Percentiles rank a stretch among this genome's conserved stretches.
Conservation (phyloP, 148 eudicot genomes). For the Rheum nobile region DNA sequence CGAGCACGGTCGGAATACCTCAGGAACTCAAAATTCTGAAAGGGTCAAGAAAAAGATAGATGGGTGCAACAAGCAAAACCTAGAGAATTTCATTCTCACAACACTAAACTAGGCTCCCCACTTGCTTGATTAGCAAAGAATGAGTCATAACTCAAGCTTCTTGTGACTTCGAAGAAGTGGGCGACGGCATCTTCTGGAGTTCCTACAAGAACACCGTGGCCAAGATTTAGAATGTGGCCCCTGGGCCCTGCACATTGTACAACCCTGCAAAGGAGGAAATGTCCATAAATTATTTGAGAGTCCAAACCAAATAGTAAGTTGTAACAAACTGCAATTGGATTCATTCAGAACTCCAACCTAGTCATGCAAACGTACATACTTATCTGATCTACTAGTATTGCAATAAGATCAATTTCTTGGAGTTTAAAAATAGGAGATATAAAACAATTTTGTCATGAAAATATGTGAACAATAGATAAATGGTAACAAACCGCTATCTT, state of each 20-base stretch:
- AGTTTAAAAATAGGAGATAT: neutral
- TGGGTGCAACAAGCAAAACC: neutral
- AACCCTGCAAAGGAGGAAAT: constrained; percentile 47
- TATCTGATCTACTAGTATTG: neutral
- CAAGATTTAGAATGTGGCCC: constrained; percentile 86
- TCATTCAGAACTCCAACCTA: neutral
- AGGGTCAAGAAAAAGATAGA: neutral
- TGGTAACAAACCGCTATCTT: neutral
- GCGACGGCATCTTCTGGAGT: constrained; percentile 96
- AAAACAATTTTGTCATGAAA: neutral
- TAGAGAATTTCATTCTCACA: neutral
- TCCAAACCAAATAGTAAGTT: neutral
- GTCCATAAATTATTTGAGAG: neutral
- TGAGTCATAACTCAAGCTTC: constrained; percentile 43
- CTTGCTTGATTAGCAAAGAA: constrained; percentile 1
- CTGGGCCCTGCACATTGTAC: constrained; percentile 76
- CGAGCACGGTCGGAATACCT: neutral
- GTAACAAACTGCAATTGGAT: neutral
- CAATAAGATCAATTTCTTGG: neutral
- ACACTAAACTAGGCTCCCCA: constrained; percentile 3
- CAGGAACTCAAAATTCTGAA: neutral
- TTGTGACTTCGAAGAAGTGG: constrained; percentile 83
- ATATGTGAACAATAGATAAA: neutral
- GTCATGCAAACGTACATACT: neutral
- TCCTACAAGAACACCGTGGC: constrained; percentile 94